Conservation (phyloP, 2,329 filamentous ascomycete species). For the Cladorrhinum sp. region DNA sequence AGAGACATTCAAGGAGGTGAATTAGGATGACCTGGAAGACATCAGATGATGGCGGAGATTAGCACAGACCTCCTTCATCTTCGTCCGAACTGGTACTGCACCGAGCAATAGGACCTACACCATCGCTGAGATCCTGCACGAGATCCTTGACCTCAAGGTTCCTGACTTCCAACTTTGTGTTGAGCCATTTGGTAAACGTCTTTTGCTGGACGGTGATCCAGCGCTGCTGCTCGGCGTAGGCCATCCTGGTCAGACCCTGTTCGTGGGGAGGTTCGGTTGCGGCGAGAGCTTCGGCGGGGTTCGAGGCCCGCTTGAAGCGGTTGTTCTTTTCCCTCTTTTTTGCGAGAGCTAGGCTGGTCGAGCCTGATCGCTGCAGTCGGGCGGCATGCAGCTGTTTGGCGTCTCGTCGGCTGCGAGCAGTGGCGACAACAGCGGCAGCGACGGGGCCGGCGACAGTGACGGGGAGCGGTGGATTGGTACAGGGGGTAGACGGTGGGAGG, state of each 20-base stretch:
- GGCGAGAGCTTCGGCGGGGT: slow-evolving; percentile 41
- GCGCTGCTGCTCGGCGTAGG: slow-evolving; percentile 60
- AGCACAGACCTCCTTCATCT: slow-evolving; percentile 3
- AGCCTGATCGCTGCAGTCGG: slow-evolving; percentile 45
- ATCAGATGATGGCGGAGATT: slow-evolving; percentile 1
- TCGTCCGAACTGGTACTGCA: background rate
- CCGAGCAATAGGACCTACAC: slow-evolving; percentile 57
- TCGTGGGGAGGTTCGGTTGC: slow-evolving; percentile 49
- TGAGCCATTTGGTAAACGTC: slow-evolving; percentile 99
- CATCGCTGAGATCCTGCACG: slow-evolving; percentile 86
- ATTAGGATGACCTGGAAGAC: slow-evolving; percentile 76
- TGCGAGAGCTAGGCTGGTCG: slow-evolving; percentile 35
- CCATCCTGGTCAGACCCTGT: slow-evolving; percentile 56
- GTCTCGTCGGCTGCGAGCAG: slow-evolving; percentile 41
- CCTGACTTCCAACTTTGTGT: slow-evolving; percentile 84
- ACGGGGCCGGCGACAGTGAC: slow-evolving; percentile 10
- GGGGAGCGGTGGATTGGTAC: slow-evolving; percentile 4
- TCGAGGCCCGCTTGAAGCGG: slow-evolving; percentile 35
- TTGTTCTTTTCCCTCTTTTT: slow-evolving; percentile 33
- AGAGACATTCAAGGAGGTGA: slow-evolving; percentile 94
- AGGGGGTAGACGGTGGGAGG: background rate
- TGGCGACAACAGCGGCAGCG: slow-evolving; percentile 24
- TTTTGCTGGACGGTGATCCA: slow-evolving; percentile 89
- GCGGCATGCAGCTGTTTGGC: slow-evolving; percentile 50
- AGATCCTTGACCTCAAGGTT: slow-evolving; percentile 81